phyloP scores from a whole-genome alignment of 1,284 basidiomycete species.

The Porphyrellus sp. region DNA sequence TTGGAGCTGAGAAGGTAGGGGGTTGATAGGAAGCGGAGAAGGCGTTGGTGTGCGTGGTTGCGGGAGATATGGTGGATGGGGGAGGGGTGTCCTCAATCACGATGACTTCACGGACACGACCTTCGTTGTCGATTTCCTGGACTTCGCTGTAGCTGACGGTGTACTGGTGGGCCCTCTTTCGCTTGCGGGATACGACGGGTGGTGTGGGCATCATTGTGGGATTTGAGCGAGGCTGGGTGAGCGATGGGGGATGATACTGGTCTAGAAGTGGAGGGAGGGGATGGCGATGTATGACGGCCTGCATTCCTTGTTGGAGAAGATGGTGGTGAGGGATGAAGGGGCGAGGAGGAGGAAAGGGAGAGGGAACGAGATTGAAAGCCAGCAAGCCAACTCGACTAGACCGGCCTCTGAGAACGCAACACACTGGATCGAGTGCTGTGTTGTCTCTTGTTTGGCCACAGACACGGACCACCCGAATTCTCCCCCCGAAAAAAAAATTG shows the following conservation, averaged over 20 bases:
- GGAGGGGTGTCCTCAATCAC: constrained; percentile 85
- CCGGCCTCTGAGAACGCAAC: constrained; percentile 34
- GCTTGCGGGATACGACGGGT: constrained; percentile 66
- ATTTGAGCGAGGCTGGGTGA: constrained; percentile 33
- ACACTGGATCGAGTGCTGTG: constrained; percentile 36
- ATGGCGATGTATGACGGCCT: constrained; percentile 61
- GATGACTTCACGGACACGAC: constrained; percentile 76
- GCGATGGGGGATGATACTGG: constrained; percentile 55
- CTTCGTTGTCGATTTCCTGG: constrained; percentile 74
- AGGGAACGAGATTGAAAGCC: constrained; percentile 37
- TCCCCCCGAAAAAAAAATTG: not conserved
- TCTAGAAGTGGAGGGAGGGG: constrained; percentile 54
- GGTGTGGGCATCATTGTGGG: constrained; percentile 61
- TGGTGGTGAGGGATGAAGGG: constrained; percentile 43
- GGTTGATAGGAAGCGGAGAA: constrained; percentile 78
- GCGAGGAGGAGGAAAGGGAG: constrained; percentile 12
- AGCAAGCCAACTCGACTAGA: constrained; percentile 35
- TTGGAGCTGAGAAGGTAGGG: constrained; percentile 65
- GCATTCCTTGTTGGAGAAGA: constrained; percentile 52
- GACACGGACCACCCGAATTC: constrained; percentile 11
- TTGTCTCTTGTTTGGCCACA: constrained; percentile 29
- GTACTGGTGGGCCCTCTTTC: constrained; percentile 75
- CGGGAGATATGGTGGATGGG: constrained; percentile 71
- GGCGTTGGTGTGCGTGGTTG: constrained; percentile 60
- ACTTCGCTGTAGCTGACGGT: constrained; percentile 81